Evolutionary conservation across 352 stramenopile species (phyloP), one percentile per base, ranked within the genome.

Genomic region (Globisporangium nunn): DNA sequence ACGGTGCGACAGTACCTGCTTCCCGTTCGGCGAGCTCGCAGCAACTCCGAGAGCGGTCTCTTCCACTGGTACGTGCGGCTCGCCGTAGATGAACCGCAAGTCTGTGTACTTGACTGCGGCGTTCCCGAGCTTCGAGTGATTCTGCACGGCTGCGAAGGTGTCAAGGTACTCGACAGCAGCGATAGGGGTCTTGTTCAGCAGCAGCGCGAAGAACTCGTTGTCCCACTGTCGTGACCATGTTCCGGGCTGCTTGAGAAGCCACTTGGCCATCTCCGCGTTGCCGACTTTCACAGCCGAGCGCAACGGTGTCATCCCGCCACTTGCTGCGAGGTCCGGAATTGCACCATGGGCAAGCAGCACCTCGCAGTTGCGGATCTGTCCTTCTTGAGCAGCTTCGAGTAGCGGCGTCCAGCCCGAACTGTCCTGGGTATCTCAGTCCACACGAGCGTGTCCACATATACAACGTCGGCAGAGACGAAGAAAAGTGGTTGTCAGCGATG

Each of bases 321-420:
- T 35, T 14, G 67, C 58, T 0, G 66, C 62, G 6, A 86, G 57
- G 45, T 85, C 56, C 0, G 73, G 71, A 0, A 53, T 75, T 15
- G 73, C 75, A 12, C 72, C 74, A 23, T 68, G 54, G 11, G 69
- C 70, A 6, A 86, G 46, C 31, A 86, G 56, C 31, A 74, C 68
- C 47, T 74, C 55, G 41, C 75, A 83, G 28, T 75, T 78, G 14
- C 41, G 57, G 43, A 82, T 68, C 45, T 81, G 75, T 0, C 78
- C 78, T 63, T 85, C 75, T 30, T 88, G 75, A 0, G 74, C 67
- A 1, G 75, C 78, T 45, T 88, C 78, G 4, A 88, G 71, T 56
- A 85, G 56, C 39, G 78, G 73, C 50, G 73, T 86, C 78, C 78
- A 86, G 30, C 75, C 77, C 7, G 65, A 67, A 33, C 64, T 56